Evolutionary conservation across 257 asterid genomes (phyloP).

Genomic region (Penstemon eatonii): DNA sequence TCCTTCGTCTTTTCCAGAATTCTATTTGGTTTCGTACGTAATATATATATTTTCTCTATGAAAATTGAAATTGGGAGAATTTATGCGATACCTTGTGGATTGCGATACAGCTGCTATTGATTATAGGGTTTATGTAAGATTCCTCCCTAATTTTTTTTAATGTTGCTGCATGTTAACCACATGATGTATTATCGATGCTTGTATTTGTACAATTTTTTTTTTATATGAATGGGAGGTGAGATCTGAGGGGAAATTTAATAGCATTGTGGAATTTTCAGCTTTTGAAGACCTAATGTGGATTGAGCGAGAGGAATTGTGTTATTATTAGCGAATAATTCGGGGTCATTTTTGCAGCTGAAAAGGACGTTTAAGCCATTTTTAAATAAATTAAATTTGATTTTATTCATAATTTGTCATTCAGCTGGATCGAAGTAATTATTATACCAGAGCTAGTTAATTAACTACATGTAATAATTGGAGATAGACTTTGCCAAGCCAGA

Average conservation of each 20-base stretch:
- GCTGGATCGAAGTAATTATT: slow-evolving; percentile 14
- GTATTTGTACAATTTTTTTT: slow-evolving; percentile 19
- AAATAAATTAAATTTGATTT: neutral
- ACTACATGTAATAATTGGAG: slow-evolving; percentile 10
- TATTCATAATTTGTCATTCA: slow-evolving; percentile 15
- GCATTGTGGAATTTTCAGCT: slow-evolving; percentile 29
- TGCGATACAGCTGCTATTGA: slow-evolving; percentile 35
- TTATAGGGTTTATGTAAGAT: slow-evolving; percentile 40
- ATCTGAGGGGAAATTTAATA: slow-evolving; percentile 29
- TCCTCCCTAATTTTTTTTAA: neutral
- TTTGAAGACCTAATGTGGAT: slow-evolving; percentile 6
- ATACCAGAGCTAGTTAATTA: neutral
- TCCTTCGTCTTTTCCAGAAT: slow-evolving; percentile 25
- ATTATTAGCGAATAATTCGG: neutral
- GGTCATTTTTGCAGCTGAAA: neutral
- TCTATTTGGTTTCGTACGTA: slow-evolving; percentile 2
- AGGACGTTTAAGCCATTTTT: slow-evolving; percentile 12
- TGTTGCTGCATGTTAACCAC: slow-evolving; percentile 2
- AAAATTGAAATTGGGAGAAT: slow-evolving; percentile 18
- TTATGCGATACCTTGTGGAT: slow-evolving; percentile 29
- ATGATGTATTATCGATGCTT: slow-evolving; percentile 20
- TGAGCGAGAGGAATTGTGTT: neutral
- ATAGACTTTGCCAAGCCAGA: slow-evolving; percentile 6
- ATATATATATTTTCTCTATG: slow-evolving; percentile 8
- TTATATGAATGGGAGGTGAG: slow-evolving; percentile 26